Percentiles rank a stretch among this genome's conserved stretches.
phyloP scores from a whole-genome alignment of 441 rosid species.

The Corymbia citriodora region DNA sequence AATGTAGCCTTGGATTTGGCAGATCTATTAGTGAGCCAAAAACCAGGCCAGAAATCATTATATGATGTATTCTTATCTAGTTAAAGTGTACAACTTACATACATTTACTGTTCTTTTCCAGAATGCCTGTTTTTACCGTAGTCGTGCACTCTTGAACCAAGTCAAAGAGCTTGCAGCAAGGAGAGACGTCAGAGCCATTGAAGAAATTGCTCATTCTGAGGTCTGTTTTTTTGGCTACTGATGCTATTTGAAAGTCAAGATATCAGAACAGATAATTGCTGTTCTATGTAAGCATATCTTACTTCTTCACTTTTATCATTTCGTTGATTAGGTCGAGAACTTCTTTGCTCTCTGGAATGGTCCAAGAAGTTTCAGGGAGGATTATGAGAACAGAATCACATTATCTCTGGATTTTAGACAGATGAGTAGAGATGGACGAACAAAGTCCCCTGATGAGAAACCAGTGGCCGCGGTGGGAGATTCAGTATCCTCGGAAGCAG shows the following conservation, averaged over 20 bases:
- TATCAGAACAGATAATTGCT: background rate
- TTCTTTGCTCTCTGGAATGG: slow-evolving; percentile 68
- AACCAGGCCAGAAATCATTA: background rate
- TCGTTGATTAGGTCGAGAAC: slow-evolving; percentile 51
- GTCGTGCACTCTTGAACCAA: slow-evolving; percentile 30
- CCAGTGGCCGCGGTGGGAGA: slow-evolving; percentile 41
- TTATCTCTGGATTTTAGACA: slow-evolving; percentile 54
- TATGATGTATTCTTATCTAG: background rate
- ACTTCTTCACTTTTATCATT: slow-evolving; percentile 9
- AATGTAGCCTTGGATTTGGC: background rate
- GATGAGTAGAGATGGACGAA: slow-evolving; percentile 67
- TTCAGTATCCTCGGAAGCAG: slow-evolving; percentile 28
- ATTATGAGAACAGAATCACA: slow-evolving; percentile 64
- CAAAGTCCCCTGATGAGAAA: slow-evolving; percentile 83
- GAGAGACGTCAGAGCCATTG: slow-evolving; percentile 44
- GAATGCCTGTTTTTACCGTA: slow-evolving; percentile 41
- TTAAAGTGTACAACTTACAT: background rate
- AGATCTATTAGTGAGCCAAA: background rate
- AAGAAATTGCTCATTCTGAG: slow-evolving; percentile 41
- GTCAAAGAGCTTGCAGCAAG: slow-evolving; percentile 46
- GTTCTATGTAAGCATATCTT: background rate
- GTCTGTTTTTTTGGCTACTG: slow-evolving; percentile 19
- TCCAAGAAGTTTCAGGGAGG: slow-evolving; percentile 52
- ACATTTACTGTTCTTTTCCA: slow-evolving; percentile 6
- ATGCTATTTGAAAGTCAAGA: background rate